Evolutionary conservation across 495 filamentous ascomycete genomes (phyloP).

Genomic region (Rhypophila decipiens): DNA sequence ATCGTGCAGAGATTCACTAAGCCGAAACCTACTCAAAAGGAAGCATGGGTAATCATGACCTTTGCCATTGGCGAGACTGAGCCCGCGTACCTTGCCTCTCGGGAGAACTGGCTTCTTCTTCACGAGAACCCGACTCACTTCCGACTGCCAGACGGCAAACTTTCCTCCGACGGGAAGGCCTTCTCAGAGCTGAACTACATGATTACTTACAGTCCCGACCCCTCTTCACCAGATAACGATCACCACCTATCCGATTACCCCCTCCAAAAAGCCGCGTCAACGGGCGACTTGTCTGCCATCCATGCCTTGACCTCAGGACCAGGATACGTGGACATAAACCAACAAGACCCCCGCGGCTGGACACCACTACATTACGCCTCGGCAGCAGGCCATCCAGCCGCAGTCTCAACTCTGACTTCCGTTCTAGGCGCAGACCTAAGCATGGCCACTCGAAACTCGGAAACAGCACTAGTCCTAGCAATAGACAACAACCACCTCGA

Average conservation of each 20-base stretch:
- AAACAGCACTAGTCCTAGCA: background rate
- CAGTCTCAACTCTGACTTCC: background rate
- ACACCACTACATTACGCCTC: background rate
- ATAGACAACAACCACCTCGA: background rate
- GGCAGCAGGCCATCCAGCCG: background rate
- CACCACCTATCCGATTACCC: background rate
- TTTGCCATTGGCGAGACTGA: background rate
- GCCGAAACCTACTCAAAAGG: background rate
- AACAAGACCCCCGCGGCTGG: background rate
- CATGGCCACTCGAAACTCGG: background rate
- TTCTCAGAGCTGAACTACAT: background rate
- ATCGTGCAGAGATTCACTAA: background rate
- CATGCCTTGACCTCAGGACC: background rate
- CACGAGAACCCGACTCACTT: slow-evolving; percentile 1
- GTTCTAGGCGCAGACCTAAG: background rate
- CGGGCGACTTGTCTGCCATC: background rate
- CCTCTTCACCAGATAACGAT: too few relatives aligned
- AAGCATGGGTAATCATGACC: background rate
- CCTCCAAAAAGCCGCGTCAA: background rate
- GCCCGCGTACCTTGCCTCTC: background rate
- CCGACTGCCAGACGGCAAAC: too few relatives aligned
- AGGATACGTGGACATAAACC: background rate
- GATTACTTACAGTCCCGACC: background rate
- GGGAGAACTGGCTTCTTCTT: background rate
- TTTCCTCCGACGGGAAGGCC: too few relatives aligned